Evolutionary conservation across 1,284 basidiomycete species (phyloP), one percentile per base, ranked within the genome.

Genomic region (Volvariella volvacea): DNA sequence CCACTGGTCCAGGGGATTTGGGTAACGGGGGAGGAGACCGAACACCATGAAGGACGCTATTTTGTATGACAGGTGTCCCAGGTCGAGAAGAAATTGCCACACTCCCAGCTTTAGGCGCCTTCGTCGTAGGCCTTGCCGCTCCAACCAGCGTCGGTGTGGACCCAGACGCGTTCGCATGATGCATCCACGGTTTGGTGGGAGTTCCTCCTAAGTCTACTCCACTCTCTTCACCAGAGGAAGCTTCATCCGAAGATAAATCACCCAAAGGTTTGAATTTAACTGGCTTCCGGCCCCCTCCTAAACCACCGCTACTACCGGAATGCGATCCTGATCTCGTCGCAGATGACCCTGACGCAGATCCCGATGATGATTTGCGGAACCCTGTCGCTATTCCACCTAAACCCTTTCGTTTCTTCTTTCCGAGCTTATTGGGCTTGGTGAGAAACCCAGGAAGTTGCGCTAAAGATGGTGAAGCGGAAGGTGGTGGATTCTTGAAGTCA

Each of bases 241-340:
- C 34, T 8, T 36, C 34, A 28, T 28, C 25, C 42, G 52, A 61
- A 39, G 52, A 50, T 47, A 47, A 16, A 21, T 51, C 50, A 28
- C 49, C 45, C 30, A 56, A 50, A 25, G 49, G 50, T 39, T 65
- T 65, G 52, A 81, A 81, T 52, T 74, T 77, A 52, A 81, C 64
- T 1, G 65, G 66, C 39, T 72, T 71, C 36, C 68, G 60, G 22
- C 59, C 64, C 30, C 61, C 63, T 15, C 19, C 19, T 6, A 15
- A 8, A 7, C 34, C n/a, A 28, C 25, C 25, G 12, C 25, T 28
- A n/a, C n/a, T n/a, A n/a, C n/a, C n/a, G n/a, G n/a, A n/a, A n/a
- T n/a, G n/a, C n/a, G n/a, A n/a, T n/a, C n/a, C n/a, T n/a, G n/a
- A n/a, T n/a, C n/a, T n/a, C n/a, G n/a, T n/a, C n/a, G n/a, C n/a